Evolutionary conservation across 768 basidiomycete genomes (phyloP), one percentile per base, ranked within the genome.

Genomic region (Leccinellum albellum): DNA sequence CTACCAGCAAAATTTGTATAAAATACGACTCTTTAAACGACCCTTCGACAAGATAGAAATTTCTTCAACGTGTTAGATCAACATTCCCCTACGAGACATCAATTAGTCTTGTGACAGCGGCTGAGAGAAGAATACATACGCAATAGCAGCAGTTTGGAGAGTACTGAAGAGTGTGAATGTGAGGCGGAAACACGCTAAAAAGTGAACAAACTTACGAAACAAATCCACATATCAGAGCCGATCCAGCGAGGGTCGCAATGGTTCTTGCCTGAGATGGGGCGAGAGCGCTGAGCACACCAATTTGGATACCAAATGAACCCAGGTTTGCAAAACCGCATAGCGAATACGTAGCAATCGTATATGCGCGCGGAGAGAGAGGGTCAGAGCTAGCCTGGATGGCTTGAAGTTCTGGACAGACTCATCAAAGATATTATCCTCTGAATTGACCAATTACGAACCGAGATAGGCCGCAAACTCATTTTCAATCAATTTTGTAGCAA

Each of bases 311-410:
- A 24, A 94, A 76, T 7, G 90, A 90, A 54, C 88, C 84, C 46
- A 92, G 76, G 70, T 95, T 95, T 57, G 91, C 91, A 66, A 96
- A 96, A 10, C 94, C 94, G 71, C 92, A 94, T 15, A 95, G 84
- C 15, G 88, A 87, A 70, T 94, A 96, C 32, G 88, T 85, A 14
- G 88, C 85, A 63, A 95, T 94, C 52, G 87, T 88, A 73, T 79
- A 93, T 21, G 85, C 89, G 55, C 89, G 90, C 29, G 73, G 77
- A 21, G 85, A 85, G 51, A 94, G 80, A 3, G 88, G 82, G 50
- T 78, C 73, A 23, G 74, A 70, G 57, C 71, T 66, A 8, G 73
- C 72, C 59, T 85, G 78, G 52, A 91, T 78, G 8, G 73, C 73
- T 61, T 69, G 61, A 40, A 74, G 67, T 31, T 79, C 78, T 51